These are phyloP conservation scores for Corinectria fuckeliana DNA, from an alignment of 2,329 filamentous ascomycete genomes.

Conservation along the genomic window DNA sequence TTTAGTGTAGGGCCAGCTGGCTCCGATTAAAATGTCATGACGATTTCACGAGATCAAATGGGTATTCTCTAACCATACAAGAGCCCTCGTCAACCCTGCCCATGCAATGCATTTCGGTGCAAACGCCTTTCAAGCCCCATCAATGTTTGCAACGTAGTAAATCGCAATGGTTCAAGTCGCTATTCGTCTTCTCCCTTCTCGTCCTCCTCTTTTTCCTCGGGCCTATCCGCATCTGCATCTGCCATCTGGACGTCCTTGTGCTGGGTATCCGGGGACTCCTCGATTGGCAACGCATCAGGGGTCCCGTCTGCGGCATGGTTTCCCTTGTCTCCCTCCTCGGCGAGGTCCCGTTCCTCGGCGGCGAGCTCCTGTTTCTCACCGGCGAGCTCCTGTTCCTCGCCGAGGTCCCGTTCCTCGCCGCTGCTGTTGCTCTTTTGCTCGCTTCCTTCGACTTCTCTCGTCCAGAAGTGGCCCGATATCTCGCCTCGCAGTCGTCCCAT, in stretches of 20 bases:
- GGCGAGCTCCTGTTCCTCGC: too few relatives aligned
- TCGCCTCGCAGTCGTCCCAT: slow-evolving; percentile 38
- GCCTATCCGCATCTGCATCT: slow-evolving; percentile 34
- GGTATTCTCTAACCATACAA: slow-evolving; percentile 39
- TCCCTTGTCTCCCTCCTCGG: slow-evolving; percentile 56
- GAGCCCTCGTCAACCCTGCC: slow-evolving; percentile 22
- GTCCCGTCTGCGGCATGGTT: slow-evolving; percentile 44
- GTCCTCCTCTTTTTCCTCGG: slow-evolving; percentile 22
- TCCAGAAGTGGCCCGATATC: slow-evolving; percentile 45
- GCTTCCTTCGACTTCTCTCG: slow-evolving; percentile 36
- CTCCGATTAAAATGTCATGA: slow-evolving; percentile 22
- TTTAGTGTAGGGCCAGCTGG: slow-evolving; percentile 2
- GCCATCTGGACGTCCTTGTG: slow-evolving; percentile 44
- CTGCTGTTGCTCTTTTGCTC: slow-evolving; percentile 38
- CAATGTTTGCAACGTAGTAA: too few relatives aligned
- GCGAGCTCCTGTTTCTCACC: slow-evolving; percentile 40
- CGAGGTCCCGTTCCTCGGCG: slow-evolving; percentile 35
- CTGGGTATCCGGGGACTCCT: slow-evolving; percentile 15
- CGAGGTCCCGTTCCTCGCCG: slow-evolving; percentile 35
- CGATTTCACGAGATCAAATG: slow-evolving; percentile 27
- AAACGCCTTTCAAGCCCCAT: slow-evolving; percentile 29
- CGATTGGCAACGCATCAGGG: neutral
- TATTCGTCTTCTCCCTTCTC: slow-evolving; percentile 26
- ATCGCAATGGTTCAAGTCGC: slow-evolving; percentile 22
- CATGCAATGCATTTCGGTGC: slow-evolving; percentile 32